Base-by-base conservation (phyloP, 106 monocot genomes). In the Acorus calamus region DNA sequence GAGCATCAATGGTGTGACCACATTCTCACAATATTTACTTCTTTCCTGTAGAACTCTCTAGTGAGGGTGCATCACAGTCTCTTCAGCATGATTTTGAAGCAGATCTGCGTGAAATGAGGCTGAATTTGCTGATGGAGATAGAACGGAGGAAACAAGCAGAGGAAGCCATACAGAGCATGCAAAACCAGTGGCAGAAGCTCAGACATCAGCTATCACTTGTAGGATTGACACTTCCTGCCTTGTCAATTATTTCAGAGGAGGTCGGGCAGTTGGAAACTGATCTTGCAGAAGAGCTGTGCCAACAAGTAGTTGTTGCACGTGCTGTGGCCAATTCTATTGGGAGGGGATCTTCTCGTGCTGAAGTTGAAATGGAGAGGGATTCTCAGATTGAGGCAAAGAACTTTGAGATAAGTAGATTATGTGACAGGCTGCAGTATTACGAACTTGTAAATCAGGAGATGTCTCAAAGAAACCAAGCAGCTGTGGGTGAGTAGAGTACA, bases 381-480 rank as follows among this genome's bases (percentile, higher is more conserved):
- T 57, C 77, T 66, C 60, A 53, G 4, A 84, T 88, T 49, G 73
- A 73, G 66, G 57, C 66, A 11, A 88, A 88, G 61, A 88, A 88
- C 76, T 84, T 81, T 68, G 81, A 88, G 61, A 88, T 84, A 46
- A 67, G 77, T 5, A 78, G 88, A 60, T 69, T 88, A 10, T 66
- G 41, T 10, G 88, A 88, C 66, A 55, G 88, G 51, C 61, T 88
- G n/a, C 88, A 78, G 2, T 88, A 84, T 65, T 88, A 88, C 71
- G 88, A 88, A 78, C 81, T 81, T 60, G 75, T 78, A 63, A 88
- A 84, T 49, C 74, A 78, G 61, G 87, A 88, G 65, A 88, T 88
- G 83, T 83, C 80, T 60, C 87, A 80, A 53, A 83, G 83, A 67
- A 88, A 88, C 66, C 88, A 88, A 70, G 84, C 81, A 70, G 88